Evolutionary conservation across 202 grass and related monocot genomes (phyloP).

Genomic region (Bolboschoenoplectus hybrid): DNA sequence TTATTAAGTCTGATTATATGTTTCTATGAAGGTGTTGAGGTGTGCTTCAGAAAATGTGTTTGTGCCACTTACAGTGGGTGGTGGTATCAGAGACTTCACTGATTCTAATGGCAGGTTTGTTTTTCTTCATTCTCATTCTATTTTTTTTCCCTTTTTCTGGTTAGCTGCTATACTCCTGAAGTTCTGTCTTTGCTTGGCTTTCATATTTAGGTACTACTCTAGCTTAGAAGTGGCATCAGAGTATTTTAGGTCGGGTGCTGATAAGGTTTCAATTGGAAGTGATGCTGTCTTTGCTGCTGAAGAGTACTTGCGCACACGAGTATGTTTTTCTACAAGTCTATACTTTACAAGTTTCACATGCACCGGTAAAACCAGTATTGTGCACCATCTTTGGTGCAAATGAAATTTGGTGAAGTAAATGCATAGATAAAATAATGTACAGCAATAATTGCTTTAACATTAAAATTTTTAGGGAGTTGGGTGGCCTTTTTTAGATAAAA

Average conservation of each 20-base stretch:
- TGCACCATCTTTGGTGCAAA: neutral
- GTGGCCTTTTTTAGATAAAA: conserved; percentile 23
- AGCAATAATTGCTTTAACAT: neutral
- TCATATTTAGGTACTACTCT: conserved; percentile 79
- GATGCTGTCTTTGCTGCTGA: conserved; percentile 97
- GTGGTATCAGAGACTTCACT: conserved; percentile 97
- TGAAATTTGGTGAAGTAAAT: conserved; percentile 13
- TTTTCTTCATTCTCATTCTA: conserved; percentile 12
- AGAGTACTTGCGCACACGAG: conserved; percentile 81
- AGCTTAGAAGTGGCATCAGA: conserved; percentile 98
- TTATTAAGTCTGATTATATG: neutral
- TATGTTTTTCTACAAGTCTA: conserved; percentile 49
- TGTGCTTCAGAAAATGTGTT: conserved; percentile 93
- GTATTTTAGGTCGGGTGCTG: conserved; percentile 98
- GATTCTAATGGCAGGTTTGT: conserved; percentile 89
- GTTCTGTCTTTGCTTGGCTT: conserved; percentile 25
- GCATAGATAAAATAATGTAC: neutral
- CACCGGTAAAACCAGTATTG: neutral
- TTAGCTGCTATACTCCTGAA: neutral
- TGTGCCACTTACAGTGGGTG: conserved; percentile 98
- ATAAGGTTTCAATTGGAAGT: conserved; percentile 97
- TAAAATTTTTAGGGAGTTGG: neutral
- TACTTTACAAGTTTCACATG: neutral
- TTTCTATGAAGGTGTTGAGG: conserved; percentile 69
- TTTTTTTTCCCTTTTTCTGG: neutral